phyloP scores from a whole-genome alignment of 2,329 filamentous ascomycete species.

The Calonectria pseudoreteaudii region DNA sequence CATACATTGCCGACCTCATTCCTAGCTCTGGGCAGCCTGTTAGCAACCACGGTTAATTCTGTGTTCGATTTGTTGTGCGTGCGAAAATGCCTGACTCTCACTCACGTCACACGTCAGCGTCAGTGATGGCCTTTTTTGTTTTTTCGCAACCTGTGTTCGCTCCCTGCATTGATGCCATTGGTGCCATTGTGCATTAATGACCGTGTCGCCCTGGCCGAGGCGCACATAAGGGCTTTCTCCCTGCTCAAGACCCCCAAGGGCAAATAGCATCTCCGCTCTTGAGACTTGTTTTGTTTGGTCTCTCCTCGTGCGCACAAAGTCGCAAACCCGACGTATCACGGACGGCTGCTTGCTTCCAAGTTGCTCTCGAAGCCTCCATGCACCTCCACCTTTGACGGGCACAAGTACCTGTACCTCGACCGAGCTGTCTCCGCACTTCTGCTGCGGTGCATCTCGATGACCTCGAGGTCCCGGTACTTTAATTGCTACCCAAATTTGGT shows the following conservation, averaged over 20 bases:
- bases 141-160: constrained; percentile 1
- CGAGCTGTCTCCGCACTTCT: background rate
- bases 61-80: constrained; percentile 3
- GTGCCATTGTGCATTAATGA: constrained; percentile 15
- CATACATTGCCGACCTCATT: background rate
- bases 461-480: constrained; percentile 35
- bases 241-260: background rate
- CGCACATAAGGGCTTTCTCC: background rate
- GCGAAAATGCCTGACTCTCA: background rate
- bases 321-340: constrained; percentile 17
- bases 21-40: background rate
- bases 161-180: constrained; percentile 16
- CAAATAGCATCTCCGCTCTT: constrained; percentile 13
- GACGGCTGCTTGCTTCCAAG: constrained; percentile 25
- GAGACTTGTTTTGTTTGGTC: background rate
- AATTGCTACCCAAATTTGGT: constrained; percentile 32
- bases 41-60: background rate
- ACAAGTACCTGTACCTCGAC: constrained; percentile 37
- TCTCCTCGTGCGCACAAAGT: constrained; percentile 16
- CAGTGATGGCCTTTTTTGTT: background rate
- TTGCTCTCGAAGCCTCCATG: constrained; percentile 20
- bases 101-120: constrained; percentile 20
- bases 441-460: constrained; percentile 25
- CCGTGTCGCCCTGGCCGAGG: constrained; percentile 16
- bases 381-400: background rate